Evolutionary conservation across 2,329 filamentous ascomycete species (phyloP), one percentile per base, ranked within the genome.

Genomic region (Bipolaris cookei): DNA sequence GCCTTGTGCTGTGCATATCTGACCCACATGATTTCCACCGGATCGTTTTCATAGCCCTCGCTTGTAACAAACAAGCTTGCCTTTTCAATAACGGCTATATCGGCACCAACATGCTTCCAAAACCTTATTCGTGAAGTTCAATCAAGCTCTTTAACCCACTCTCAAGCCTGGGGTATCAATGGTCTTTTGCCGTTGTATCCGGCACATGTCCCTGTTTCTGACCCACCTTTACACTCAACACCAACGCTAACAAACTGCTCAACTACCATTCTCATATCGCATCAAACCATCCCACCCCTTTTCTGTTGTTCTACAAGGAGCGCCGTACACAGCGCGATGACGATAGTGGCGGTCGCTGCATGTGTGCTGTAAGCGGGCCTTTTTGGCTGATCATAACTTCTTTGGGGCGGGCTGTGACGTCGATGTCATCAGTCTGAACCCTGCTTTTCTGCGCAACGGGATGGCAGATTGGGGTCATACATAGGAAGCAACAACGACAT

Each of bases 121-220:
- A 25, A 48, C 14, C 46, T 28, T 51, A 39, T 38, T 37, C 13
- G 34, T 39, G 56, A 49, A 34, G 62, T 68, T 35, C 30, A 20
- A 58, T 52, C 59, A 66, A 68, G 61, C 66, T 65, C 61, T 58
- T 60, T 71, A 68, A 66, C 51, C 39, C 50, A 42, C 18, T 45
- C 45, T 50, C 41, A 53, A 50, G 51, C 42, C 46, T 37, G 56
- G 56, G 46, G 42, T 56, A 52, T 38, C 51, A 60, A 58, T 54
- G 57, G 58, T 60, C 52, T 53, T 28, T 28, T 37, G 48, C 25
- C 18, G 37, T 43, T 16, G 34, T 14, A 51, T 50, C 55, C 55
- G 44, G 39, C 30, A 32, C 38, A n/a, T 16, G n/a, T 20, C 32
- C 37, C 46, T 45, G 35, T 47, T 46, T 20, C 25, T 38, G 59